Percentiles rank a stretch among this genome's conserved stretches.
Conservation (phyloP, 768 basidiomycete genomes). For the Terana coerulea region DNA sequence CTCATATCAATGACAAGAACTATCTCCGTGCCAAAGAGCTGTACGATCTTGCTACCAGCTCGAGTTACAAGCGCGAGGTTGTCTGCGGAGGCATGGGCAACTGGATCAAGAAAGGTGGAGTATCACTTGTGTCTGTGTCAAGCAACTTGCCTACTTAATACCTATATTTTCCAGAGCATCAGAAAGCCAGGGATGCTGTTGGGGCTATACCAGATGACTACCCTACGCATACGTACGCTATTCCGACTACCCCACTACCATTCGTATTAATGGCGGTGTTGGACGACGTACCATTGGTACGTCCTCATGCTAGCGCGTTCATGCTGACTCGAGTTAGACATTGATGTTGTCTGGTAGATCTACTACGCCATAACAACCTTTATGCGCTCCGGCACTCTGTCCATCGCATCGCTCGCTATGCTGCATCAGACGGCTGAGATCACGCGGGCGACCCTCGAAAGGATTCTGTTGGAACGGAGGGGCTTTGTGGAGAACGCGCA, state of each 20-base stretch:
- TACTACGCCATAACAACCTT: neutral
- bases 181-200: neutral
- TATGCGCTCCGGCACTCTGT: neutral
- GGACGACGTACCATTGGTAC: neutral
- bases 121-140: too few species aligned
- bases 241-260: neutral
- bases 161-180: neutral
- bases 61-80: neutral
- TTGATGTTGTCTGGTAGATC: neutral
- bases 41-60: neutral
- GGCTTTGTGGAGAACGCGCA: neutral
- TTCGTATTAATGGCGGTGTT: neutral
- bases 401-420: neutral
- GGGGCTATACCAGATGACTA: neutral
- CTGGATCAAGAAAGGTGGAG: constrained; percentile 2
- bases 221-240: neutral
- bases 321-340: too few species aligned
- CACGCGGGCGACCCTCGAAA: neutral
- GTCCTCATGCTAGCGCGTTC: neutral
- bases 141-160: too few species aligned
- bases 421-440: neutral
- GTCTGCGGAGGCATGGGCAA: constrained; percentile 3
- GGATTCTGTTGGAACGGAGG: neutral
- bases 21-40: neutral
- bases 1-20: neutral